Percentiles rank a stretch among this genome's conserved stretches.
These are phyloP conservation scores for Penicillium desertorum DNA, from an alignment of 495 filamentous ascomycete genomes.

Conservation along the genomic window DNA sequence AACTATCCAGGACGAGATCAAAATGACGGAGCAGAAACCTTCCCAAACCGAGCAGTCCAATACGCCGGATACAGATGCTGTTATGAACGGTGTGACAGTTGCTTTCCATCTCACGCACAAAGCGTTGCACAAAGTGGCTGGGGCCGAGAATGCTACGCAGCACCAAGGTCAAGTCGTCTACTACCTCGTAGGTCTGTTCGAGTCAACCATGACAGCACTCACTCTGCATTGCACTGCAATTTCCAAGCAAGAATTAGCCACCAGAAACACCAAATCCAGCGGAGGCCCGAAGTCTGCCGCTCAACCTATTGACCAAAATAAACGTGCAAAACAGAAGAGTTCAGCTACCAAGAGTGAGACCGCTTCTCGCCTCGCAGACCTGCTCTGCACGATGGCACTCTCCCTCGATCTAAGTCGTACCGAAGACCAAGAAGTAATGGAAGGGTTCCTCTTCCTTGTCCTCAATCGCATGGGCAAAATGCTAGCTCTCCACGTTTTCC, in stretches of 20 bases:
- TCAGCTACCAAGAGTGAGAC: conserved; percentile 16
- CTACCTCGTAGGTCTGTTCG: conserved; percentile 43
- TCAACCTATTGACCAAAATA: not conserved
- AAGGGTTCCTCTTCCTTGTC: conserved; percentile 40
- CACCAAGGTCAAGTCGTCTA: conserved; percentile 35
- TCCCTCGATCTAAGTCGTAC: conserved; percentile 25
- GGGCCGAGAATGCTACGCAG: conserved; percentile 14
- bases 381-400: conserved; percentile 33
- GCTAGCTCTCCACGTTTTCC: conserved; percentile 41
- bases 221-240: conserved; percentile 29
- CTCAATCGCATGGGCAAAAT: conserved; percentile 39
- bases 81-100: conserved; percentile 25
- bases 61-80: conserved; percentile 15
- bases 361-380: conserved; percentile 18
- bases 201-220: conserved; percentile 36
- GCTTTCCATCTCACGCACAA: conserved; percentile 30
- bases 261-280: not conserved
- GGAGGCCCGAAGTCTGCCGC: not conserved
- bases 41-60: conserved; percentile 4
- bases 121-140: conserved; percentile 36
- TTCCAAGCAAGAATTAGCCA: conserved; percentile 6
- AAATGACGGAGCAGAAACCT: not conserved
- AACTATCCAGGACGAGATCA: conserved; percentile 10
- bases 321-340: conserved; percentile 2
- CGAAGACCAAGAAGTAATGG: conserved; percentile 35